phyloP scores from a whole-genome alignment of 768 basidiomycete species.

The Termitomyces sp. region DNA sequence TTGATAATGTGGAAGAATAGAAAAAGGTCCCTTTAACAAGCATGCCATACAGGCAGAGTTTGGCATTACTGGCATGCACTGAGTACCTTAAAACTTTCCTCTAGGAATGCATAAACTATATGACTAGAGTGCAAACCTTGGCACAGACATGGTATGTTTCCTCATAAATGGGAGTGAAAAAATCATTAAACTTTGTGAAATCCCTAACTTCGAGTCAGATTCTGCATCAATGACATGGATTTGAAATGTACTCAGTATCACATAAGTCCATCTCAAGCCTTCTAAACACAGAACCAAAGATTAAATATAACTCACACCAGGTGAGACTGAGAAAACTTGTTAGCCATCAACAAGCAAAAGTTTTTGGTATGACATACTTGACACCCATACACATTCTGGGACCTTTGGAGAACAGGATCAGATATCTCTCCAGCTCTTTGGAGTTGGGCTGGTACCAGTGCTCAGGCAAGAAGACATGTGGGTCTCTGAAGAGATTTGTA shows the following conservation, averaged over 20 bases:
- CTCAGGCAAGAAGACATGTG: constrained; percentile 35
- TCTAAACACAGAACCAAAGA: constrained; percentile 37
- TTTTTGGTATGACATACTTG: constrained; percentile 26
- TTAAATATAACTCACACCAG: constrained; percentile 38
- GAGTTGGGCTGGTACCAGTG: constrained; percentile 35
- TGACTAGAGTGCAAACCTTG: constrained; percentile 13
- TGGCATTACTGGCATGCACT: constrained; percentile 47
- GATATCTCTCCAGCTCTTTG: constrained; percentile 28
- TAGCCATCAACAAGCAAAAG: background rate
- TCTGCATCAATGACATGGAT: background rate
- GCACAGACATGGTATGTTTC: constrained; percentile 20
- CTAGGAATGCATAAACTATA: constrained; percentile 17
- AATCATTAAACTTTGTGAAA: constrained; percentile 28
- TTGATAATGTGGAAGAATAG: constrained; percentile 43
- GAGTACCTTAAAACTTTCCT: constrained; percentile 41
- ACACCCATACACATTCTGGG: constrained; percentile 42
- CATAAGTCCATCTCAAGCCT: constrained; percentile 31
- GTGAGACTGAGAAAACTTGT: constrained; percentile 27
- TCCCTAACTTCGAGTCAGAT: constrained; percentile 20
- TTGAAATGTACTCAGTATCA: constrained; percentile 23
- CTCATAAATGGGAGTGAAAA: constrained; percentile 31
- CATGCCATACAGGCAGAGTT: constrained; percentile 56
- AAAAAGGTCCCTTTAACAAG: constrained; percentile 48
- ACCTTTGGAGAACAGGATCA: constrained; percentile 42
- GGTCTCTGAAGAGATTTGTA: constrained; percentile 30